Evolutionary conservation across 2,329 filamentous ascomycete species (phyloP).

Genomic region (Daldinia eschscholtzii): DNA sequence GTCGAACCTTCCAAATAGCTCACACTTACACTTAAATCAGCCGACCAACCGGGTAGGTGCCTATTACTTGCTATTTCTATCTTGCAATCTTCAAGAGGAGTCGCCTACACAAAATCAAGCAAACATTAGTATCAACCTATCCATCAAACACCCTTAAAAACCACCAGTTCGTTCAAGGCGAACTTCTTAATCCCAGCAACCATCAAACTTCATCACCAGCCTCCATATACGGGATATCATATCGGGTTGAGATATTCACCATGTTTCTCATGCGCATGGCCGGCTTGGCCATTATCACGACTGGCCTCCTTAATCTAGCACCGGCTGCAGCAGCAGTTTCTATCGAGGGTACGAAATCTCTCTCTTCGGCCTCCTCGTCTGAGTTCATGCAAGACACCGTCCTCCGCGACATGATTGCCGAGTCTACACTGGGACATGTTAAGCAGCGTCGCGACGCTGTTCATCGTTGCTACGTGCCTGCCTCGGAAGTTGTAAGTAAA

Average conservation of each 20-base stretch:
- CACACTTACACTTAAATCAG: neutral
- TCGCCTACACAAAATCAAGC: neutral
- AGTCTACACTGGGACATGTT: slow-evolving; percentile 13
- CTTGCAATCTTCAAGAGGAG: neutral
- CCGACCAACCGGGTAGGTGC: neutral
- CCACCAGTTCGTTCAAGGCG: neutral
- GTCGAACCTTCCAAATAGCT: neutral
- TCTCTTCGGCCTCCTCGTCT: neutral
- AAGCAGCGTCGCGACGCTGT: slow-evolving; percentile 31
- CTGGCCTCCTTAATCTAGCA: slow-evolving; percentile 13
- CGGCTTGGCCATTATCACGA: slow-evolving; percentile 3
- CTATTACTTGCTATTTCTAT: slow-evolving; percentile 3
- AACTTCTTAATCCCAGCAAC: neutral
- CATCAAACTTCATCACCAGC: neutral
- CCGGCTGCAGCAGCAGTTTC: neutral
- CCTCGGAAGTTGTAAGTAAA: slow-evolving; percentile 31
- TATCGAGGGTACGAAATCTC: neutral
- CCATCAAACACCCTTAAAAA: neutral
- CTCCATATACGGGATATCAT: slow-evolving; percentile 1
- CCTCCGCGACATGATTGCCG: slow-evolving; percentile 10
- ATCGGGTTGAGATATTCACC: slow-evolving; percentile 9
- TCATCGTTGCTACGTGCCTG: slow-evolving; percentile 45
- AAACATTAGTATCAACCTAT: slow-evolving; percentile 2
- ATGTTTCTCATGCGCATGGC: slow-evolving; percentile 28
- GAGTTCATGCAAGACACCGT: slow-evolving; percentile 9